Evolutionary conservation across 768 basidiomycete species (phyloP), one percentile per base, ranked within the genome.

Genomic region (Pulveroboletus sp.): DNA sequence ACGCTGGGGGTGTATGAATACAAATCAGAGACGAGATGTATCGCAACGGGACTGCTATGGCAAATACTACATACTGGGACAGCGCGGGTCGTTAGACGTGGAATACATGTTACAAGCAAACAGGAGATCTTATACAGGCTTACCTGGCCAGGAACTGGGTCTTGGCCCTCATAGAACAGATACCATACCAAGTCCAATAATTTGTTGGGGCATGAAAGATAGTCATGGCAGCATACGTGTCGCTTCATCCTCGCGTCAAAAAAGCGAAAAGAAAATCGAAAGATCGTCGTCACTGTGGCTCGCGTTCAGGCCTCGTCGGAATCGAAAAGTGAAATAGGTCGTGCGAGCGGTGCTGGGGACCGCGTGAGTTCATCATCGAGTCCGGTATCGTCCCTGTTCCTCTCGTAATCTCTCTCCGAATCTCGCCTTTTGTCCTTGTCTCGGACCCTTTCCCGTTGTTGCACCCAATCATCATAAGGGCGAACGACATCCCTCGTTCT

Each of bases 281-380:
- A 23, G 19, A 22, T 39, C 35, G 10, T 50, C 26, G 24, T n/a
- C 22, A 4, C 27, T 4, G 40, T 3, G 7, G 2, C 2, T 17
- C 17, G 17, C 26, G 14, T 6, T 48, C 50, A 50, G 4, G 41
- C 46, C 24, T 62, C 63, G 36, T 60, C 63, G 1, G 63, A 62
- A 53, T 64, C 63, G 2, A 67, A 69, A 3, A 69, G 57, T 19
- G 65, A 67, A 16, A 67, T 67, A 5, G 68, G 65, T 12, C 65
- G 59, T 38, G 51, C 51, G 0, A 68, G 55, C 14, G 67, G 50
- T 13, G 65, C 68, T 6, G 65, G 68, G 31, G 65, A 67, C 8
- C 34, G 56, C 16, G 56, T 54, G 30, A 42, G 22, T 11, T 51
- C 60, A 17, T 52, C 59, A 1, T 51, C 51, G 16, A 37, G 3